Conservation (phyloP, 2,329 filamentous ascomycete genomes). For the Penicillium sp. region DNA sequence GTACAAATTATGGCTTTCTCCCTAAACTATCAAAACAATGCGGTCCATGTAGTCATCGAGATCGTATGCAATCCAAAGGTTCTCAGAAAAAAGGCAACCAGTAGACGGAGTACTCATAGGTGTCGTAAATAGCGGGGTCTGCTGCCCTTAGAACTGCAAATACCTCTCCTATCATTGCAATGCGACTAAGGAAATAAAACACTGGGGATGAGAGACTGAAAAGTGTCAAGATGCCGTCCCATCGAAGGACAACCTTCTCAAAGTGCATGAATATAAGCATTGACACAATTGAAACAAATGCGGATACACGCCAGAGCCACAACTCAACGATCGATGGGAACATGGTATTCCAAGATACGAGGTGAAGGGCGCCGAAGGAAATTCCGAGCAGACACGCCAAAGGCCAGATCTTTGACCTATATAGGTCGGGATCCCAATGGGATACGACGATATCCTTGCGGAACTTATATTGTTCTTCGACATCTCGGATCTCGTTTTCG, state of each 20-base stretch:
- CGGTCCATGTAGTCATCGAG: background rate
- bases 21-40: background rate
- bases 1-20: background rate
- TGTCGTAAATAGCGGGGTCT: background rate
- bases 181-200: background rate
- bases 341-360: background rate
- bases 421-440: background rate
- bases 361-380: background rate
- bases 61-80: background rate
- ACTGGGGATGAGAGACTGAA: background rate
- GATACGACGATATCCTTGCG: background rate
- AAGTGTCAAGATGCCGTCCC: background rate
- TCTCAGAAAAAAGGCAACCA: slow-evolving; percentile 1
- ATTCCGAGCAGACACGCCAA: background rate
- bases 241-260: slow-evolving; percentile 1
- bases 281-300: background rate
- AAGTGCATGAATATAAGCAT: slow-evolving; percentile 4
- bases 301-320: background rate
- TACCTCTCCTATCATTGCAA: slow-evolving; percentile 1
- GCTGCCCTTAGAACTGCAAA: background rate
- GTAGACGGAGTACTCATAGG: background rate
- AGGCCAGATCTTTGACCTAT: background rate
- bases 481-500: background rate
- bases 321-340: background rate
- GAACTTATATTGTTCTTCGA: background rate